Conservation (phyloP, 371 early-diverging fungal genomes). For the Mortierella sp. region DNA sequence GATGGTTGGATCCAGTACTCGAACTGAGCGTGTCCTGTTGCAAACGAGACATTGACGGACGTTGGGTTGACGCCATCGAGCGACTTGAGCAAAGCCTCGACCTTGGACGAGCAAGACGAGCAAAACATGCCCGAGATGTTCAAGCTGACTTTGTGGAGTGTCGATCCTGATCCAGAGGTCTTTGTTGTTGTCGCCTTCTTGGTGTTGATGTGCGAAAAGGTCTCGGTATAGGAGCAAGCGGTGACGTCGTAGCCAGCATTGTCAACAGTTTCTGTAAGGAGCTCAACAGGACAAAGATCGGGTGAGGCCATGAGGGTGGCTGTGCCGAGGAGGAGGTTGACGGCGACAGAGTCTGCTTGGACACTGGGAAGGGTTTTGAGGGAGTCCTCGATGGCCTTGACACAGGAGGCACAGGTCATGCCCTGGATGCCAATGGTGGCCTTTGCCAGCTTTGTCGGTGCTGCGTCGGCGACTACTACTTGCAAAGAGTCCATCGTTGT, state of each 20-base stretch:
- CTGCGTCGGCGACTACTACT: constrained; percentile 38
- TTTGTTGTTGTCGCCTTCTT: constrained; percentile 4
- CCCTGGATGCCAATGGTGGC: constrained; percentile 77
- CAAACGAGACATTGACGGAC: constrained; percentile 61
- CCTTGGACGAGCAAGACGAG: constrained; percentile 69
- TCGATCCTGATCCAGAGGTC: background rate
- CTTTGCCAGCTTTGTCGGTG: constrained; percentile 57
- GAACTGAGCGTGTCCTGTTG: constrained; percentile 63
- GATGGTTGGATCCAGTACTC: constrained; percentile 39
- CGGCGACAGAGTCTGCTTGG: constrained; percentile 63
- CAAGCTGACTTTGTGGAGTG: constrained; percentile 47
- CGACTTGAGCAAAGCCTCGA: constrained; percentile 60
- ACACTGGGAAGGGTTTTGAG: constrained; percentile 70
- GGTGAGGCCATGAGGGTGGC: constrained; percentile 62
- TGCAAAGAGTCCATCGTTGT: constrained; percentile 22
- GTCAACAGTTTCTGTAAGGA: constrained; percentile 64
- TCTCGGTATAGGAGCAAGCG: constrained; percentile 27
- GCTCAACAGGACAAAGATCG: constrained; percentile 55
- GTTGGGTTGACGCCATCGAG: constrained; percentile 57
- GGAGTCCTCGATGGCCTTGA: constrained; percentile 75
- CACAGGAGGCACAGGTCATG: constrained; percentile 92
- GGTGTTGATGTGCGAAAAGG: background rate
- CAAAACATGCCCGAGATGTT: constrained; percentile 80
- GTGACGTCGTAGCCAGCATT: constrained; percentile 74
- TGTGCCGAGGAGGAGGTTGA: constrained; percentile 82